These are phyloP conservation scores for Lophiotrema nucula DNA, from an alignment of 495 filamentous ascomycete genomes.

Conservation along the genomic window DNA sequence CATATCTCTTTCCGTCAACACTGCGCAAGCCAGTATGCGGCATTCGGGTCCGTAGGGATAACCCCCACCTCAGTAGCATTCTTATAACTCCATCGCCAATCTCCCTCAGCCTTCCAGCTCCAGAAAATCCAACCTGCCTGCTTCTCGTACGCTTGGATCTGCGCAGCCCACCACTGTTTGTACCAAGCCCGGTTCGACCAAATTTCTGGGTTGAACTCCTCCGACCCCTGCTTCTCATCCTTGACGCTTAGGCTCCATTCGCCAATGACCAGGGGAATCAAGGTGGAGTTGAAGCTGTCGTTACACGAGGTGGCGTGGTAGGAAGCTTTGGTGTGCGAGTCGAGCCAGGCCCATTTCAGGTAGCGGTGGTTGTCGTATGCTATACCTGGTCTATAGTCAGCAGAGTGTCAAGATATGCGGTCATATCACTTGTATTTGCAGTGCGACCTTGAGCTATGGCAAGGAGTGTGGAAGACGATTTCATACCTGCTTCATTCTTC, in stretches of 20 bases:
- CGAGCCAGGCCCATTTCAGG: conserved; percentile 52
- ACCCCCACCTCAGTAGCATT: conserved; percentile 51
- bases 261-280: conserved; percentile 53
- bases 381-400: conserved; percentile 42
- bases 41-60: conserved; percentile 47
- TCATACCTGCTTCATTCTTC: no score
- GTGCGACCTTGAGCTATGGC: no score
- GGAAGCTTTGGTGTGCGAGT: conserved; percentile 43
- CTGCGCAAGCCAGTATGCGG: no score
- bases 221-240: conserved; percentile 45
- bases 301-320: conserved; percentile 54
- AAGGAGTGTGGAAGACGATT: no score
- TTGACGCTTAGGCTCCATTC: conserved; percentile 57
- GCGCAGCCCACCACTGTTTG: conserved; percentile 58
- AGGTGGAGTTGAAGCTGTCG: conserved; percentile 46
- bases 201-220: conserved; percentile 46
- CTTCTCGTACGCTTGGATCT: conserved; percentile 57
- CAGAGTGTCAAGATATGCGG: no score
- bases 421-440: no score
- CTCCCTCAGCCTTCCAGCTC: conserved; percentile 60
- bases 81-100: conserved; percentile 61
- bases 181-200: conserved; percentile 53
- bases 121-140: conserved; percentile 63
- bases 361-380: conserved; percentile 58
- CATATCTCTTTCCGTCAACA: no score